Percentiles rank a stretch among this genome's conserved stretches.
Conservation (phyloP, 768 basidiomycete species). For the Rhizopogon vinicolor region DNA sequence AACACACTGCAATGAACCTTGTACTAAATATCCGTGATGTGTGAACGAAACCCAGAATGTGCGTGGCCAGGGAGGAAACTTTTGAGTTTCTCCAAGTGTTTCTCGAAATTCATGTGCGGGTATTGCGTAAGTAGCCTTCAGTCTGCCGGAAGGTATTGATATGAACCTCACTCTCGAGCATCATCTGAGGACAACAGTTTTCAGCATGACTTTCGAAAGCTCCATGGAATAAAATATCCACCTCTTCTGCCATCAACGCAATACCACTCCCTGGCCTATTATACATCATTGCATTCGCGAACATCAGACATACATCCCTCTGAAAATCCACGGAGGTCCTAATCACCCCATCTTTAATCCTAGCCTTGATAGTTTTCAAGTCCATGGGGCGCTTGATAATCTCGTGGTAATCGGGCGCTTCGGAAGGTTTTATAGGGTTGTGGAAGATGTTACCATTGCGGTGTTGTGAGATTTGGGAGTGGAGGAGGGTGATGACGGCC, state of each 20-base stretch:
- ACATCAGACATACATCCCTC: slow-evolving; percentile 88
- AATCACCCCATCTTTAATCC: slow-evolving; percentile 80
- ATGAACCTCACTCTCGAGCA: slow-evolving; percentile 64
- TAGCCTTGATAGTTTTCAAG: slow-evolving; percentile 86
- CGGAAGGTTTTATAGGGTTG: slow-evolving; percentile 81
- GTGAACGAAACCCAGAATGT: not conserved
- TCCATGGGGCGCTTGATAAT: slow-evolving; percentile 96
- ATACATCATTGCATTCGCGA: slow-evolving; percentile 97
- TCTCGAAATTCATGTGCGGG: slow-evolving; percentile 19
- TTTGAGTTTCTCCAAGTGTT: not conserved
- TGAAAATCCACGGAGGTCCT: slow-evolving; percentile 83
- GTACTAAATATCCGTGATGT: not conserved
- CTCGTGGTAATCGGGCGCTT: slow-evolving; percentile 89
- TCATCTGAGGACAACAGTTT: slow-evolving; percentile 47
- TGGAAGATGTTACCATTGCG: slow-evolving; percentile 88
- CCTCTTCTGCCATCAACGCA: slow-evolving; percentile 89
- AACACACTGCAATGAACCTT: not conserved
- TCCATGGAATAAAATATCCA: slow-evolving; percentile 32
- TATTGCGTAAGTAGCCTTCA: slow-evolving; percentile 57
- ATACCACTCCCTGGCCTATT: slow-evolving; percentile 85
- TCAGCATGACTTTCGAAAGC: not conserved
- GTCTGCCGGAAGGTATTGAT: slow-evolving; percentile 72
- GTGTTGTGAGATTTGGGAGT: slow-evolving; percentile 79
- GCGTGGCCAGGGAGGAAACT: too few relatives aligned
- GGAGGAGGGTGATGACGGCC: slow-evolving; percentile 74